Evolutionary conservation across 768 basidiomycete genomes (phyloP).

Genomic region (Amanita subjunquillea): DNA sequence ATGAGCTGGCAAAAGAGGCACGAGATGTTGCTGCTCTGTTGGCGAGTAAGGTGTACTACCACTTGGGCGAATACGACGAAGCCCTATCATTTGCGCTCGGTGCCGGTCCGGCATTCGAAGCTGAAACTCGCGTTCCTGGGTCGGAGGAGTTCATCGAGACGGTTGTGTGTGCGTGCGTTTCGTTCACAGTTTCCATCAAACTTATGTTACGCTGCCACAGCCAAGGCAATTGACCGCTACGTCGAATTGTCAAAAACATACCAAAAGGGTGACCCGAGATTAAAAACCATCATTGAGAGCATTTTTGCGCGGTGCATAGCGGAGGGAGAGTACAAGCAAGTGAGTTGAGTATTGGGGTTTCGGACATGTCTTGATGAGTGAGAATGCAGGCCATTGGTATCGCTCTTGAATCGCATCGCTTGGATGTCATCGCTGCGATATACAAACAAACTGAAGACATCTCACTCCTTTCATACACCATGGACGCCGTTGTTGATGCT

Average conservation of each 20-base stretch:
- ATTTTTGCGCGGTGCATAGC: constrained; percentile 81
- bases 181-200: not conserved
- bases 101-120: constrained; percentile 79
- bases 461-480: constrained; percentile 77
- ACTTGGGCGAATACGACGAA: constrained; percentile 91
- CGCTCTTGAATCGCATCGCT: constrained; percentile 81
- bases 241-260: constrained; percentile 55
- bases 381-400: constrained; percentile 77
- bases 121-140: constrained; percentile 48
- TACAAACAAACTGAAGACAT: constrained; percentile 69
- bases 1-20: constrained; percentile 61
- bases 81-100: constrained; percentile 91
- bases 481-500: constrained; percentile 87
- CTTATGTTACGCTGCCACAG: constrained; percentile 27
- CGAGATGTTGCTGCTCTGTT: constrained; percentile 83
- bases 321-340: constrained; percentile 89
- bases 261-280: constrained; percentile 64
- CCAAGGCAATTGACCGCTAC: constrained; percentile 94
- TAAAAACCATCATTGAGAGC: constrained; percentile 79
- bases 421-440: constrained; percentile 78
- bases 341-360: constrained; percentile 18
- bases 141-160: constrained; percentile 91
- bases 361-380: constrained; percentile 7
- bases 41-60: constrained; percentile 98
- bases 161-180: constrained; percentile 66